Evolutionary conservation across 176 grass and related monocot species (phyloP), one percentile per base, ranked within the genome.

Genomic region (Pontederia crassipes): DNA sequence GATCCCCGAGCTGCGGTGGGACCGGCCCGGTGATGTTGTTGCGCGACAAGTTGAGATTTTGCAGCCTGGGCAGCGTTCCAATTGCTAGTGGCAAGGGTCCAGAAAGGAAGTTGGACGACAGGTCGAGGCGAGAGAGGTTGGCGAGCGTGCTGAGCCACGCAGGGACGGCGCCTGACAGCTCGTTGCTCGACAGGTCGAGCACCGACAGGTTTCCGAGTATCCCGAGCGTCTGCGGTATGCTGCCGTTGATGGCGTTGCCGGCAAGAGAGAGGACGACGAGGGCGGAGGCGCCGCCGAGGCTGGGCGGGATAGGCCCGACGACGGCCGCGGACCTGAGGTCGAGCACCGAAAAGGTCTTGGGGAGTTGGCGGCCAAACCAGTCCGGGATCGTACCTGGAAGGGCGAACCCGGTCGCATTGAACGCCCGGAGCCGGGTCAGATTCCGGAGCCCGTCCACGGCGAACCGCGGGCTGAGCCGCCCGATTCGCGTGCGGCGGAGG

Each of bases 391-490:
- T 51, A 3, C 87, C 93, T 8, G 84, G 84, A 24, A 97, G 81
- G 61, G 70, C 52, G 77, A 98, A 98, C 57, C 84, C 76, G 10
- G 93, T 88, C 45, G 93, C 84, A 70, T 91, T 74, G 75, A 98
- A 80, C 47, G 57, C 46, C 49, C 59, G 18, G 65, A 98, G 80
- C 58, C 52, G 75, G 12, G 76, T 60, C 11, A 98, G 84, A 4
- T 66, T 76, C 17, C 20, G 67, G 28, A 98, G 66, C n/a, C 73
- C 64, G 35, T 83, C 87, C 61, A 88, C 71, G 48, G 70, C 9
- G 67, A 97, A 97, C 28, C 61, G 55, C 17, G 81, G 73, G 66
- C 46, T 28, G 48, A 11, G 67, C 0, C 11, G 54, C 4, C 79
- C 84, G 8, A 64, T 28, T 45, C 59, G 79, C 70, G 83, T 88